phyloP scores from a whole-genome alignment of 177 flowering plant genomes.

The Tripterygium wilfordii region DNA sequence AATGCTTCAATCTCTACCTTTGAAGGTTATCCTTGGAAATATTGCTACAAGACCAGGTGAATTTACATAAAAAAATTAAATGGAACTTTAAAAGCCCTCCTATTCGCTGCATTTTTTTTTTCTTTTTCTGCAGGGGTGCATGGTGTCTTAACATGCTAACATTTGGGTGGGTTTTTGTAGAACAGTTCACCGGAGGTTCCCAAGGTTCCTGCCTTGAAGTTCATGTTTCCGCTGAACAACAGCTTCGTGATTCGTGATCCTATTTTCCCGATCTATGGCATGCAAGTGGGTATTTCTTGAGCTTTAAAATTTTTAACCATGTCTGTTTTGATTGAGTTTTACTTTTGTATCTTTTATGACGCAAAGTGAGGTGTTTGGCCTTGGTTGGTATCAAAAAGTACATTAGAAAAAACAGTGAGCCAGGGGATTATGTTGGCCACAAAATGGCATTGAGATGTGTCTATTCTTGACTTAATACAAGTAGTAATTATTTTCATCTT shows the following conservation, averaged over 20 bases:
- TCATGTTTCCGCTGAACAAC: constrained; percentile 54
- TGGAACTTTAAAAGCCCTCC: neutral
- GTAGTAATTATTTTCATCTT: neutral
- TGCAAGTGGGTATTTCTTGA: constrained; percentile 34
- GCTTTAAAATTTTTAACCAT: neutral
- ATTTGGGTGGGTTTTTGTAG: constrained; percentile 1
- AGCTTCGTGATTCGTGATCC: constrained; percentile 70
- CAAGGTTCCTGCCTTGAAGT: constrained; percentile 49
- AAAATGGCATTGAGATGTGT: neutral
- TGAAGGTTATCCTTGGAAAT: constrained; percentile 71
- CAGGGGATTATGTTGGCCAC: neutral
- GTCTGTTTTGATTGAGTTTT: too few relatives aligned
- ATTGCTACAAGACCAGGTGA: constrained; percentile 84
- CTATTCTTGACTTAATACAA: neutral
- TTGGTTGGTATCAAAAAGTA: too few relatives aligned
- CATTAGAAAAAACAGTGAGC: too few relatives aligned
- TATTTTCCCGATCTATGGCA: constrained; percentile 28
- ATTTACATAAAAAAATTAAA: constrained; percentile 5
- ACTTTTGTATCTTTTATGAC: too few relatives aligned
- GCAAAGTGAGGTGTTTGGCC: too few relatives aligned
- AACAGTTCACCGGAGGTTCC: constrained; percentile 45
- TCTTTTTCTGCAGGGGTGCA: neutral
- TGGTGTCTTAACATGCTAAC: neutral
- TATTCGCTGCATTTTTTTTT: neutral
- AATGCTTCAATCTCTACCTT: constrained; percentile 42